phyloP scores from a whole-genome alignment of 805 yeast species.

The Lachancea sp. region DNA sequence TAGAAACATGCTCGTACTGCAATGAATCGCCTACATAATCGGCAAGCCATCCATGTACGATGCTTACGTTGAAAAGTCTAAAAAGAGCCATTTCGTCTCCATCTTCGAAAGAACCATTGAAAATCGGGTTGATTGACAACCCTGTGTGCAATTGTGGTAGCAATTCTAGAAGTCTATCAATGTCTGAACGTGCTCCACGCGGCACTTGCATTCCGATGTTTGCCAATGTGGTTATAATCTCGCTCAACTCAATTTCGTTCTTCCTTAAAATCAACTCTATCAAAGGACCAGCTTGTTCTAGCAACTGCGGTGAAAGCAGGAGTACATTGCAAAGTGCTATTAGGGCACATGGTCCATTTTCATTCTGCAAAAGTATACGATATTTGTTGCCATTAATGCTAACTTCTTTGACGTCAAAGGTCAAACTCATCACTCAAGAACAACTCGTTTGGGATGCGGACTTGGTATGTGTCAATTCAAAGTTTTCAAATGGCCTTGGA shows the following conservation, averaged over 20 bases:
- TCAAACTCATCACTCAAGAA: conserved; percentile 2
- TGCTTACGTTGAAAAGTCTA: conserved; percentile 47
- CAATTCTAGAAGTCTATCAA: conserved; percentile 41
- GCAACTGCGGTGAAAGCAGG: conserved; percentile 40
- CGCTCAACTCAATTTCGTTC: conserved; percentile 33
- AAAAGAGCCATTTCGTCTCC: conserved; percentile 53
- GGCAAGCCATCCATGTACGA: conserved; percentile 85
- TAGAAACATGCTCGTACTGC: conserved; percentile 34
- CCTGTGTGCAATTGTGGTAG: conserved; percentile 68
- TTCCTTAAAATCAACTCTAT: conserved; percentile 31
- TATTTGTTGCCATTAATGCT: conserved; percentile 32
- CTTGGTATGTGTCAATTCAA: not conserved
- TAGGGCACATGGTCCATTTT: conserved; percentile 84
- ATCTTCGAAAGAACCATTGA: conserved; percentile 53
- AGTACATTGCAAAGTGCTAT: conserved; percentile 71
- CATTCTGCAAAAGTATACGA: conserved; percentile 66
- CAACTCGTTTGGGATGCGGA: not conserved
- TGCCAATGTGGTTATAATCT: conserved; percentile 46
- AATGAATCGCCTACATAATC: conserved; percentile 35
- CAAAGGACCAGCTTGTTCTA: conserved; percentile 24
- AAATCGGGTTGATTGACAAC: conserved; percentile 61
- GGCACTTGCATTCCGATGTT: conserved; percentile 37
- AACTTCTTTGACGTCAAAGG: conserved; percentile 21
- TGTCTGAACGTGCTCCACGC: conserved; percentile 28
- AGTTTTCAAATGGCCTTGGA: not conserved